Percentiles rank a stretch among this genome's conserved stretches.
These are phyloP conservation scores for Vigna reflexopilosa DNA, from an alignment of 306 rosid species.

Conservation along the genomic window DNA sequence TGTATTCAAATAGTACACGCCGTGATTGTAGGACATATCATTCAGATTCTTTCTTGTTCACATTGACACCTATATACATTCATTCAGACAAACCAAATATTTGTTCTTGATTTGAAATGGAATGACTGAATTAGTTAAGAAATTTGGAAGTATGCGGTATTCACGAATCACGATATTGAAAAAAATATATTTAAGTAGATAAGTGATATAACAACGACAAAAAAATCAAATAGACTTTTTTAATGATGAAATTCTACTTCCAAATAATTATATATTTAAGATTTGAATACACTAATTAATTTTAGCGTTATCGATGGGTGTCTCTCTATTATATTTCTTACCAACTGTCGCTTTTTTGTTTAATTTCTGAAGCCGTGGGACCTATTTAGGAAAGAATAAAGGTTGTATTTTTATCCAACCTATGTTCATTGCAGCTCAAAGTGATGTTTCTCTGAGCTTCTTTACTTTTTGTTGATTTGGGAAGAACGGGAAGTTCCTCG, in stretches of 20 bases:
- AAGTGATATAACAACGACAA: no score
- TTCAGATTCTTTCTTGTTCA: neutral
- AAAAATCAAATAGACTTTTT: no score
- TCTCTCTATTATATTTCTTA: neutral
- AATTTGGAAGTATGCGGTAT: slow-evolving; percentile 21
- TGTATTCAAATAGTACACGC: neutral
- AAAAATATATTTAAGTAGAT: neutral
- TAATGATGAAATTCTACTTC: no score
- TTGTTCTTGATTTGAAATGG: neutral
- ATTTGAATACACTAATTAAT: no score
- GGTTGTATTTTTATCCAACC: neutral
- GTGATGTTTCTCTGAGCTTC: neutral
- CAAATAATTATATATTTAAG: no score
- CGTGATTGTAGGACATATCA: slow-evolving; percentile 26
- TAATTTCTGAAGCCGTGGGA: neutral
- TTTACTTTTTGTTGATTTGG: neutral
- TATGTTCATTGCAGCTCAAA: slow-evolving; percentile 14
- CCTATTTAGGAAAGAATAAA: neutral
- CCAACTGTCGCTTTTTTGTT: neutral
- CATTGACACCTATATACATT: neutral
- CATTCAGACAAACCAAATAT: neutral
- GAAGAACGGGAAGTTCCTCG: neutral
- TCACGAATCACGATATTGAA: slow-evolving; percentile 34
- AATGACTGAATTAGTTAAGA: slow-evolving; percentile 29
- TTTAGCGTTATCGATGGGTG: no score